Base-by-base conservation (phyloP, 495 filamentous ascomycete species). In the Penicillium turbatum region DNA sequence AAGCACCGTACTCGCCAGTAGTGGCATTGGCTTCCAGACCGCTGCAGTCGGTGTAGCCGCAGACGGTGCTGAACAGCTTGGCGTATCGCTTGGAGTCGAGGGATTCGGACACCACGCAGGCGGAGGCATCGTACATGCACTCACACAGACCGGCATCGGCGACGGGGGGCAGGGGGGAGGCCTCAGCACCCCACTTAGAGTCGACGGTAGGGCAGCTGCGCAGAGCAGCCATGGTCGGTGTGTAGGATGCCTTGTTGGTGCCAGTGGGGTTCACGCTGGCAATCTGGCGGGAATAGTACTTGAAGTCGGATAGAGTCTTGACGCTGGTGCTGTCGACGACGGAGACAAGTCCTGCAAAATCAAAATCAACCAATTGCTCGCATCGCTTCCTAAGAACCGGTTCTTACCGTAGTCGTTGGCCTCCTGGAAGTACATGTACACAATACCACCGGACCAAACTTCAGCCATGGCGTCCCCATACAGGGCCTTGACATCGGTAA, bases 401-500 rank as follows among this genome's bases (percentile, higher is more conserved):
- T 13, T 46, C 78, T 54, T 72, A 86, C 92, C 93, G 64, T 88
- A 98, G 68, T 96, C 74, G 71, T 97, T 97, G 16, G 75, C 76
- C 64, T 95, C 90, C 68, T 97, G 76, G 78, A 92, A 92, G 76
- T 93, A 97, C 91, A 95, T 95, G 77, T 97, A 97, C 16, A 95
- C 88, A 57, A 97, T 93, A 64, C 92, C 92, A 57, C 92, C 92
- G 35, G 88, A 95, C 82, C 89, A 92, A 42, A 96, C 89, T 12
- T 61, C 63, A 10, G 83, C 84, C 93, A 98, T 97, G 31, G 91
- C 63, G 6, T 75, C 56, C 2, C 87, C 87, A 69, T 87, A 98
- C 5, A 98, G 78, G 37, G 90, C 84, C 12, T 70, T 71, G n/a
- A 96, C 91, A 61, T 98, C 93, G 50, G 88, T 84, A 75, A 93